Evolutionary conservation across 1,284 basidiomycete species (phyloP), one percentile per base, ranked within the genome.

Genomic region (Microbotryum violaceum): DNA sequence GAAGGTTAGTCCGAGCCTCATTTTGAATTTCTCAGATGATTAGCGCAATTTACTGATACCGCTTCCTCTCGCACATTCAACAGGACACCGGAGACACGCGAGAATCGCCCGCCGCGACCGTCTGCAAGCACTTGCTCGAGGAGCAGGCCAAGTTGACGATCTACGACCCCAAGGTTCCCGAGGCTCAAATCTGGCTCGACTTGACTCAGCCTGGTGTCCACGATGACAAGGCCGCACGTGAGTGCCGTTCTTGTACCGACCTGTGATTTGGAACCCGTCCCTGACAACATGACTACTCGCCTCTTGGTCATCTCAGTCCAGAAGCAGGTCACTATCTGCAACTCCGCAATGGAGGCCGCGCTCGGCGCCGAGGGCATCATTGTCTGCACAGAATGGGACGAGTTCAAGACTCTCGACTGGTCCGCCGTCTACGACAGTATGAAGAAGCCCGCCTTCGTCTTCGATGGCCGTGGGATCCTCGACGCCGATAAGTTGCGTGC

Each of bases 381-480:
- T 57, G 63, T 74, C n/a, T 87, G 87, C 18, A 94, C 91, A 10
- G 91, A 65, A 64, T 77, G 91, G 92, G 89, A 88, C 76, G 91
- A 97, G 78, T 99, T 98, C 82, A 82, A 83, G 72, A 82, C 85
- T 49, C 87, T 97, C 69, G 86, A 96, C 78, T 99, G 94, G 94
- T 76, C 82, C 71, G 76, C 78, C 54, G 86, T 97, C 49, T 96
- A 97, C 79, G 76, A 79, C 62, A 79, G 82, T 72, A 97, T 97
- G 90, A 88, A 87, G 75, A 97, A 97, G 81, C 94, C 94, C 44
- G 91, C 91, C 12, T 93, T 92, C 74, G 82, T 96, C 68, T 97
- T 97, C 73, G 94, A 98, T 73, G 92, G 91, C 4, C 82, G 92
- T 47, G 79, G 90, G 62, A 79, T 97, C 71, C 81, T 97, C 58